phyloP scores from a whole-genome alignment of 129 eudicot genomes.

The Helianthus tuberosus region DNA sequence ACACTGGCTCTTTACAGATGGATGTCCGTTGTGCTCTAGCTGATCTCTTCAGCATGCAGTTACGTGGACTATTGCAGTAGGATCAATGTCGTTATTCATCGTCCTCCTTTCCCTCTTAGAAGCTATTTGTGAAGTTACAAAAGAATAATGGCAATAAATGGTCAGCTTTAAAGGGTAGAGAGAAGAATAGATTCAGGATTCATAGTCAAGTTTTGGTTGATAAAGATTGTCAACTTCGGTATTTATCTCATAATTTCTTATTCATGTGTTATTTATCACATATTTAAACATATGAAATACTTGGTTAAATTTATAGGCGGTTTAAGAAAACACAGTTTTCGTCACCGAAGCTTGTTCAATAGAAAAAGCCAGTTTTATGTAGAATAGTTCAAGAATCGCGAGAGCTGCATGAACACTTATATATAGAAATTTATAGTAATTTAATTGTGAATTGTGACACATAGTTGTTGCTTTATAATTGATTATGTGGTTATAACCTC shows the following conservation, averaged over 20 bases:
- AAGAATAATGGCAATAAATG: neutral
- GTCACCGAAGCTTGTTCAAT: neutral
- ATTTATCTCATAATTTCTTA: neutral
- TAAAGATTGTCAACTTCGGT: neutral
- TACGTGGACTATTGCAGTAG: conserved; percentile 49
- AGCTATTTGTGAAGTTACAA: neutral
- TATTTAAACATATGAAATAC: neutral
- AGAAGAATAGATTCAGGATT: conserved; percentile 3
- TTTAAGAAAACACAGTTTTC: neutral
- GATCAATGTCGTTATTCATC: neutral
- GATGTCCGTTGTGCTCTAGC: conserved; percentile 83
- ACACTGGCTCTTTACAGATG: conserved; percentile 46
- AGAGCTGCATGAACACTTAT: too few species aligned
- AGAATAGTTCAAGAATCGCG: too few species aligned
- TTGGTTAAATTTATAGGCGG: neutral
- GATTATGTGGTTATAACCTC: too few species aligned
- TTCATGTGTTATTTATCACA: neutral
- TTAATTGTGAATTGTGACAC: too few species aligned
- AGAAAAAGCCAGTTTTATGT: neutral
- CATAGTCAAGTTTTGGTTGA: conserved; percentile 2
- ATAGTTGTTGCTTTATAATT: too few species aligned
- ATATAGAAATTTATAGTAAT: too few species aligned
- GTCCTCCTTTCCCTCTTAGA: neutral
- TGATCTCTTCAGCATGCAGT: conserved; percentile 65
- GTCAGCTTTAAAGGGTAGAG: neutral